Evolutionary conservation across 2,329 filamentous ascomycete genomes (phyloP), one percentile per base, ranked within the genome.

Genomic region (Fusarium sp.): DNA sequence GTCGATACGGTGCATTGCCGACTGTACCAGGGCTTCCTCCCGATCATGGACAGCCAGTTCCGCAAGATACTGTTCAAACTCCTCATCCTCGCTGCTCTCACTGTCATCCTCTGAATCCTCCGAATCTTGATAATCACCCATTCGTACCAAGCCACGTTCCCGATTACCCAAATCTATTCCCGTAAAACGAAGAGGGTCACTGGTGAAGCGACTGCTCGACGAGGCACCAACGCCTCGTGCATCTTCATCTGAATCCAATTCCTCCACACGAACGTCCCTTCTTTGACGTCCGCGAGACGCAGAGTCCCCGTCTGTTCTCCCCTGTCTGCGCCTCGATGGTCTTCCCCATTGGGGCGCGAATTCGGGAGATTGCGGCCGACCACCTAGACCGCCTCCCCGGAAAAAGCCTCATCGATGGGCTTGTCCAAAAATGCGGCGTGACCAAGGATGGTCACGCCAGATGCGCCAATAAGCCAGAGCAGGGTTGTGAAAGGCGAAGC

Each of bases 311-410:
- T 84, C 81, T 76, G 83, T 82, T 81, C 83, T 88, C 84, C 87
- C 88, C 85, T 87, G 86, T 82, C 85, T 88, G 87, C 90, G 91
- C 91, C 93, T 91, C 87, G 93, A 92, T 96, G 94, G 93, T 97
- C 95, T 97, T 97, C 94, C 95, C 95, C 92, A 94, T 88, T 85
- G 90, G 92, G 94, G 94, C 94, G 91, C 90, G 87, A 81, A 83
- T 89, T 90, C 86, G 88, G 94, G 95, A 97, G 94, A 91, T 96
- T 91, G 96, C 96, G 95, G 95, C 93, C 95, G 96, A 98, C 94
- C 94, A 96, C 88, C 90, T 98, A 99, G 92, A 99, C 96, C 94
- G 96, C 95, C 95, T 99, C 96, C 94, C 96, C 96, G 87, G 95
- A 97, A 97, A 99, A 99, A 97, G 94, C 94, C 94, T 96, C 95